These are phyloP conservation scores for Oryza glaberrima DNA, from an alignment of 176 grass and related monocot species.

Conservation along the genomic window DNA sequence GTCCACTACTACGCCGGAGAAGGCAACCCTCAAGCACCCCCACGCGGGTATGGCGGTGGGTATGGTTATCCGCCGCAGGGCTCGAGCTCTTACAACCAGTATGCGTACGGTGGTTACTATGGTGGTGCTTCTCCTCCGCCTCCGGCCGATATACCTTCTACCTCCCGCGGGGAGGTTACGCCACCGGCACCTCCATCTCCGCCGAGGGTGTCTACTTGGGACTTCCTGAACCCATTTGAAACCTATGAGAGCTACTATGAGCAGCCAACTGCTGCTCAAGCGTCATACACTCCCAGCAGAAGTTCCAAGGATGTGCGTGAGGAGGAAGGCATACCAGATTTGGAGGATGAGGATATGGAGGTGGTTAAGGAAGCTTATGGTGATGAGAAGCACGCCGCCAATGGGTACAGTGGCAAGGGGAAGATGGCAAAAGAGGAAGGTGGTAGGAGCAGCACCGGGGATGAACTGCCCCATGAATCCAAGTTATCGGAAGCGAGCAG, in stretches of 20 bases:
- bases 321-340: conserved; percentile 96
- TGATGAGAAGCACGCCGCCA: conserved; percentile 54
- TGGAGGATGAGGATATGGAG: conserved; percentile 87
- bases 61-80: conserved; percentile 57
- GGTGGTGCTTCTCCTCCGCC: conserved; percentile 45
- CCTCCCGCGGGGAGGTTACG: conserved; percentile 38
- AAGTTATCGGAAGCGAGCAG: conserved; percentile 57
- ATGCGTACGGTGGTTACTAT: conserved; percentile 61
- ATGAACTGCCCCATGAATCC: conserved; percentile 63
- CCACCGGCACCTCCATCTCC: conserved; percentile 78
- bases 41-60: conserved; percentile 40
- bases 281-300: conserved; percentile 70
- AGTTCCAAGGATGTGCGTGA: conserved; percentile 89
- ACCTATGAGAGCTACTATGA: conserved; percentile 80
- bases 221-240: conserved; percentile 92
- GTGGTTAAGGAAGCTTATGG: conserved; percentile 88
- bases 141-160: conserved; percentile 39
- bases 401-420: conserved; percentile 52
- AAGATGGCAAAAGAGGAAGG: conserved; percentile 63
- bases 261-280: conserved; percentile 35
- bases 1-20: conserved; percentile 45
- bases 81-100: conserved; percentile 57
- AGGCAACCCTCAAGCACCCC: conserved; percentile 35
- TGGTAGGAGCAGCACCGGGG: conserved; percentile 37
- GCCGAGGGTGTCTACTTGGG: conserved; percentile 89